phyloP scores from a whole-genome alignment of 257 asterid species.

The Coffea eugenioides region DNA sequence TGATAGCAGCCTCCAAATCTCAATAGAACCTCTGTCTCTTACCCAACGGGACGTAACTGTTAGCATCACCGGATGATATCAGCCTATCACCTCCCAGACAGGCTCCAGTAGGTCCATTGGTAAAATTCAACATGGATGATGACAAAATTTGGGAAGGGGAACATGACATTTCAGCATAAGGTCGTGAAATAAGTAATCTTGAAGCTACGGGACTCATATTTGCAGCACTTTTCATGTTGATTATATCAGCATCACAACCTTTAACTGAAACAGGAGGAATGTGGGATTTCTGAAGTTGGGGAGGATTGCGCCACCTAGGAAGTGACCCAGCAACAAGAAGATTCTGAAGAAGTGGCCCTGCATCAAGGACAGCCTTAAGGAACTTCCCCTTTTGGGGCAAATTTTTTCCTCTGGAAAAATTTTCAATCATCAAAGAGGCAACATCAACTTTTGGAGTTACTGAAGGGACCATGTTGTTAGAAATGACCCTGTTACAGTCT shows the following conservation, averaged over 20 bases:
- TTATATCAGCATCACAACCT: constrained; percentile 29
- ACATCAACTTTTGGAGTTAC: constrained; percentile 29
- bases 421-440: constrained; percentile 47
- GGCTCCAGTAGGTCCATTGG: constrained; percentile 17
- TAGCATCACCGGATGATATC: constrained; percentile 24
- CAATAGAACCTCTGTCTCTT: constrained; percentile 47
- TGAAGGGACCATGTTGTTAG: constrained; percentile 4
- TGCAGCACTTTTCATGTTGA: constrained; percentile 24
- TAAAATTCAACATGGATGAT: constrained; percentile 37
- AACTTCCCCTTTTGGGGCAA: constrained; percentile 65
- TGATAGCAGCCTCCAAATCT: background rate
- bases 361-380: constrained; percentile 55
- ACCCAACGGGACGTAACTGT: constrained; percentile 21
- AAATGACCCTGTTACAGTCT: background rate
- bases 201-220: constrained; percentile 26
- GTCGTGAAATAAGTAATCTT: constrained; percentile 16
- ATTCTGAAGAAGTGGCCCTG: constrained; percentile 66
- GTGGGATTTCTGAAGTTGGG: constrained; percentile 50
- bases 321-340: constrained; percentile 75
- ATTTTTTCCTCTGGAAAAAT: constrained; percentile 39
- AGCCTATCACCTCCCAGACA: constrained; percentile 24
- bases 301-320: constrained; percentile 88
- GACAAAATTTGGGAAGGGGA: constrained; percentile 41
- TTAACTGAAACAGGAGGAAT: constrained; percentile 52
- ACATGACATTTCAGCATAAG: constrained; percentile 45